These are phyloP conservation scores for Xylaria sp. DNA, from an alignment of 2,329 filamentous ascomycete species.

Conservation along the genomic window DNA sequence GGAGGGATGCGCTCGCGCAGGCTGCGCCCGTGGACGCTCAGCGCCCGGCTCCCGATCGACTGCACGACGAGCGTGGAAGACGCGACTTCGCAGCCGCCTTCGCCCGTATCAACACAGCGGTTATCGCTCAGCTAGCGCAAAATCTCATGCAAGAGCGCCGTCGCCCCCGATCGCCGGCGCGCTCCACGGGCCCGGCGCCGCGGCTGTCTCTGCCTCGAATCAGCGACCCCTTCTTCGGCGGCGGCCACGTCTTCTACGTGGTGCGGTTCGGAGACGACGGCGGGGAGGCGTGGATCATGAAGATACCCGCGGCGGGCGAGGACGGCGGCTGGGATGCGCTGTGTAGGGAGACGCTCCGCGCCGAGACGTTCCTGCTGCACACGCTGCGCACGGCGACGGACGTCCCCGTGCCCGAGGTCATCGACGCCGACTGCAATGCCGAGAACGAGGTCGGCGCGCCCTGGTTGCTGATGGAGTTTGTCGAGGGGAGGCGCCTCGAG, in stretches of 20 bases:
- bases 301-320: conserved; percentile 33
- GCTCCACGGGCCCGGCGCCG: conserved; percentile 3
- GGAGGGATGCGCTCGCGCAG: conserved; percentile 3
- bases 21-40: conserved; percentile 15
- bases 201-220: conserved; percentile 24
- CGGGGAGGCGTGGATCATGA: conserved; percentile 35
- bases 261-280: conserved; percentile 25
- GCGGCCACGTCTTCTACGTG: conserved; percentile 33
- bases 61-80: conserved; percentile 3
- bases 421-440: conserved; percentile 30
- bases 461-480: conserved; percentile 27
- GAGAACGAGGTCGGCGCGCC: conserved; percentile 18
- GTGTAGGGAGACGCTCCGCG: conserved; percentile 27
- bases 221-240: conserved; percentile 30
- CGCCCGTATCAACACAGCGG: conserved; percentile 27
- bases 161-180: not conserved
- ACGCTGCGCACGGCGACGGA: conserved; percentile 28
- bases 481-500: conserved; percentile 31
- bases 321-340: conserved; percentile 30
- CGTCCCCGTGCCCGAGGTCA: conserved; percentile 33
- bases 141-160: conserved; percentile 26
- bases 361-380: conserved; percentile 32
- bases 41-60: not conserved
- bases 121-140: conserved; percentile 27
- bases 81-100: conserved; percentile 30